Base-by-base conservation (phyloP, 768 basidiomycete species). In the Lentinus brumalis region DNA sequence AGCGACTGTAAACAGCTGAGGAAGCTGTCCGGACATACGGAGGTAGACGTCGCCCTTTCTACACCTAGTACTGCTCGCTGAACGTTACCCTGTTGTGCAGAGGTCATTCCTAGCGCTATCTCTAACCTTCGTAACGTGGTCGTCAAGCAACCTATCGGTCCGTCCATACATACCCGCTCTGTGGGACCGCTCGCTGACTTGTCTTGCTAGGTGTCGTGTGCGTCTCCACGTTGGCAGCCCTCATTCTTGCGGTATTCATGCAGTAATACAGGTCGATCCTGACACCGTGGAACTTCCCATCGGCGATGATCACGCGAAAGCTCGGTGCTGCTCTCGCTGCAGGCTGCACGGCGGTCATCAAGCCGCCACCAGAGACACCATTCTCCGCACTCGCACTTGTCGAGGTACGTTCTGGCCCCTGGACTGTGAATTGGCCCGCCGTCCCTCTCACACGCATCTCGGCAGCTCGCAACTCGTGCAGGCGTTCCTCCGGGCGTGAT, bases 401-500 rank as follows among this genome's bases (percentile, higher is more conserved):
- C n/a, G 96, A 97, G 79, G 93, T 92, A 69, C 10, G 46, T 9
- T 3, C n/a, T n/a, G n/a, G n/a, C n/a, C n/a, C n/a, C 9, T 7
- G 5, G 29, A 1, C 1, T 9, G 21, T 30, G 5, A 11, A n/a
- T n/a, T n/a, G n/a, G n/a, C 9, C 1, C 18, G 26, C 46, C 21
- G 10, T 7, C 21, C n/a, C n/a, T n/a, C 26, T 49, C 18, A 30
- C 21, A 26, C 21, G 7, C 7, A 11, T 11, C 8, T 18, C 14
- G 8, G 4, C 39, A 96, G 91, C 83, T 98, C 35, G 86, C 87
- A 2, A 80, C 81, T 47, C 88, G 94, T 42, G 96, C 96, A n/a
- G 97, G 96, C 38, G 78, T 99, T 46, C 96, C 97, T 5, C 86
- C 91, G 38, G 97, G 97, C 46, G 97, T 98, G 40, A 86, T 99